Conservation (phyloP, 306 rosid genomes). For the Lathyrus aphaca region DNA sequence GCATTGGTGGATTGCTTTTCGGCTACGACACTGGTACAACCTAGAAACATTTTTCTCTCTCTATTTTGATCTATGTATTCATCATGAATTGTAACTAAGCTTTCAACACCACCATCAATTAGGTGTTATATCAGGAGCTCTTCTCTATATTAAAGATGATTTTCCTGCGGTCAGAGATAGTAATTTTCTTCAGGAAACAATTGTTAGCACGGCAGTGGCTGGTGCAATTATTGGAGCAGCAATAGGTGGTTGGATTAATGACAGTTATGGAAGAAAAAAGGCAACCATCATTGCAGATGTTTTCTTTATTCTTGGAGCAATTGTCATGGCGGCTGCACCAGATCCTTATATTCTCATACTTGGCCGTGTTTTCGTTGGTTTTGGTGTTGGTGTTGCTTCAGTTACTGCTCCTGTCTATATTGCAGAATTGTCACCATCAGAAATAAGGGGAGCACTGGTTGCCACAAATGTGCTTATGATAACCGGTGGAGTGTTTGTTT, state of each 20-base stretch:
- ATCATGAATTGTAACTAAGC: background rate
- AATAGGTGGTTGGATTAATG: constrained; percentile 88
- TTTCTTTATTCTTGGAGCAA: constrained; percentile 70
- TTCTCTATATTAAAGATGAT: constrained; percentile 53
- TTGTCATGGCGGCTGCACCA: constrained; percentile 90
- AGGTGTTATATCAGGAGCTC: constrained; percentile 60
- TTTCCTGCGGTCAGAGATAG: constrained; percentile 36
- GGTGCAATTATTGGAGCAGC: constrained; percentile 94
- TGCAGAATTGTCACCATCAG: constrained; percentile 89
- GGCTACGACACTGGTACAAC: constrained; percentile 52
- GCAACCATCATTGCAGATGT: constrained; percentile 81
- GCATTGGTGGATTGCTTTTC: constrained; percentile 53
- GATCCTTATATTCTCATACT: constrained; percentile 79
- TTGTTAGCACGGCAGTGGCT: constrained; percentile 87
- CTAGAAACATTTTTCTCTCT: background rate
- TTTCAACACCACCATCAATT: no score
- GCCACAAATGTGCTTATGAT: constrained; percentile 90
- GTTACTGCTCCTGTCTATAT: constrained; percentile 95
- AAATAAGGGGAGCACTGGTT: constrained; percentile 86
- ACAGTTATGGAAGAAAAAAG: constrained; percentile 77
- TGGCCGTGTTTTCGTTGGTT: constrained; percentile 81
- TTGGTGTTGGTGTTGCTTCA: constrained; percentile 84
- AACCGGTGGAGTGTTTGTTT: constrained; percentile 85
- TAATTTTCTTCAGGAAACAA: constrained; percentile 70
- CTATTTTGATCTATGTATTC: background rate